Evolutionary conservation across 192 early-diverging fungal genomes (phyloP), one percentile per base, ranked within the genome.

Genomic region (Umbelopsis sp.): DNA sequence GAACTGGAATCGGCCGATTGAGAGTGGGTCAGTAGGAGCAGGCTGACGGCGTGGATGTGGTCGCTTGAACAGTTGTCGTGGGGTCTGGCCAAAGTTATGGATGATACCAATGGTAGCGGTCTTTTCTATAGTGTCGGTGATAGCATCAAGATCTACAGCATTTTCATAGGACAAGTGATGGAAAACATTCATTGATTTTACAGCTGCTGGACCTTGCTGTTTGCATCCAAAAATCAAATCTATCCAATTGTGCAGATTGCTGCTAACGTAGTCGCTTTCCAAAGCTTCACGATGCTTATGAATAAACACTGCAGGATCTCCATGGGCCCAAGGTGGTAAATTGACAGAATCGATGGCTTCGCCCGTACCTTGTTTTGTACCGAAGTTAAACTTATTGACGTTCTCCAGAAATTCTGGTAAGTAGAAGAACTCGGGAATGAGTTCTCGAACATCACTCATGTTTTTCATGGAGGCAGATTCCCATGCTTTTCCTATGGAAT

Each of bases 41-140:
- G 75, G 56, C 6, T 72, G 68, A 67, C 91, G 83, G 24, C 79
- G 65, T 34, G 92, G 92, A 82, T 98, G 97, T 1, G 95, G 93
- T 74, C 85, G 87, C 53, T 86, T 90, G 70, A 98, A 97, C 66
- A 98, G 77, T 73, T 96, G 94, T 12, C 89, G 84, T 14, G 97
- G 96, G 2, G 97, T 98, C 79, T 98, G 97, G 7, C 97, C 97
- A 90, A 98, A 98, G 81, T 98, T 95, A 78, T 97, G 89, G 70
- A 98, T 98, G 71, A 95, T 94, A 68, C 94, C 95, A 62, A 95
- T 95, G 17, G 95, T 94, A 7, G 94, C 92, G 17, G 88, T 86
- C 47, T 94, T 88, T 76, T 98, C 95, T 29, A 97, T 83, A 3
- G 93, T 92, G 75, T 98, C 96, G 38, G 88, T 87, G 38, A 98